Conservation (phyloP, 768 basidiomycete genomes). For the Pleurotus tuoliensis region DNA sequence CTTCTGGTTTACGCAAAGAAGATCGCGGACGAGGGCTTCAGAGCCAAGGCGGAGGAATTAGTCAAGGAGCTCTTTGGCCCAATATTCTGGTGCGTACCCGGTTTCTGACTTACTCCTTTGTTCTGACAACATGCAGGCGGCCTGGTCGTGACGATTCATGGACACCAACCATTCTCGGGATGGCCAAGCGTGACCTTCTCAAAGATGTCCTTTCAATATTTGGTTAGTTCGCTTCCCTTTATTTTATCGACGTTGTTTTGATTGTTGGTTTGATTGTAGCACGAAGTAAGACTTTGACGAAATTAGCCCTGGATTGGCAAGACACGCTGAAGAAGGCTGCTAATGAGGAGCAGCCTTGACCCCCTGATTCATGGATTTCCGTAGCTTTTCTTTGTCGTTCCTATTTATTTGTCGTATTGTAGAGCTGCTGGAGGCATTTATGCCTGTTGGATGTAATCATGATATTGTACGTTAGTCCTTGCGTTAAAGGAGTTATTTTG, state of each 20-base stretch:
- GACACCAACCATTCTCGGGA: constrained; percentile 64
- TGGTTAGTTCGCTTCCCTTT: constrained; percentile 37
- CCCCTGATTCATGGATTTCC: too few species aligned
- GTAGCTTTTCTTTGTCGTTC: too few species aligned
- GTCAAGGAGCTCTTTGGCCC: constrained; percentile 89
- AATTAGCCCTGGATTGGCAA: constrained; percentile 80
- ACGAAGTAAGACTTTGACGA: constrained; percentile 68
- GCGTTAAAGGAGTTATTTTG: too few species aligned
- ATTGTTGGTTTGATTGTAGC: constrained; percentile 34
- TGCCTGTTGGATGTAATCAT: too few species aligned
- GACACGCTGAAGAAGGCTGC: constrained; percentile 67
- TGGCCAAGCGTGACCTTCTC: constrained; percentile 78
- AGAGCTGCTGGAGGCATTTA: too few species aligned
- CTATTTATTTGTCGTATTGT: too few species aligned
- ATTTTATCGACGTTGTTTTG: not conserved
- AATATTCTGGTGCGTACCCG: constrained; percentile 68
- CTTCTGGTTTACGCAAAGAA: constrained; percentile 76
- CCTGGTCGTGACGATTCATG: constrained; percentile 63
- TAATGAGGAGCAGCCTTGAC: constrained; percentile 37
- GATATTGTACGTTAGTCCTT: too few species aligned
- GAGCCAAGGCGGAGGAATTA: constrained; percentile 86
- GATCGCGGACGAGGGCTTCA: constrained; percentile 87
- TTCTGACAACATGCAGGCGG: constrained; percentile 46
- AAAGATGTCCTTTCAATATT: constrained; percentile 77
- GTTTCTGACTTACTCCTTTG: constrained; percentile 1